Percentiles rank a stretch among this genome's conserved stretches.
Evolutionary conservation across 108 stramenopile genomes (phyloP).

Genomic region (Chaetoceros tenuissimus): DNA sequence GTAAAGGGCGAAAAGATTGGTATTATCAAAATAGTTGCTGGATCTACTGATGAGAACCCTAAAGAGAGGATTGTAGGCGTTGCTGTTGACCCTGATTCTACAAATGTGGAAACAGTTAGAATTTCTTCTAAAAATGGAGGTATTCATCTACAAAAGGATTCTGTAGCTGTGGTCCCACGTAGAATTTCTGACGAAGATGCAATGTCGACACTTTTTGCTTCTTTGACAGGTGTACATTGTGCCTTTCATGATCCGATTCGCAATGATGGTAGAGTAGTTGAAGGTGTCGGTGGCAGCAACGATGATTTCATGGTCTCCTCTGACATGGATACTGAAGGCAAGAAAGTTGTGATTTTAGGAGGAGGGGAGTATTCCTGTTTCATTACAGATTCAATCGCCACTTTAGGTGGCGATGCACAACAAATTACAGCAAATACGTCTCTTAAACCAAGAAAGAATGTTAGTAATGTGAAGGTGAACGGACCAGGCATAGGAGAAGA

Average conservation of each 20-base stretch:
- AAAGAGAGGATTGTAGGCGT: constrained; percentile 15
- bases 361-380: constrained; percentile 61
- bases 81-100: constrained; percentile 1
- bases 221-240: constrained; percentile 50
- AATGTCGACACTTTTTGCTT: constrained; percentile 41
- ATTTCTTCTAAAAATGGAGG: constrained; percentile 9
- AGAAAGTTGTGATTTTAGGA: constrained; percentile 60
- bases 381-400: constrained; percentile 53
- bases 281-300: constrained; percentile 47
- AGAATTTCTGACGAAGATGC: constrained; percentile 45
- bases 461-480: constrained; percentile 30
- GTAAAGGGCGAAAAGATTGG: not conserved
- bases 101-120: not conserved
- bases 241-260: constrained; percentile 21
- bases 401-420: constrained; percentile 51
- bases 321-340: constrained; percentile 1
- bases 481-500: constrained; percentile 37
- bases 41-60: not conserved
- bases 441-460: not conserved
- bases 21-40: not conserved
- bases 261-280: constrained; percentile 4
- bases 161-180: constrained; percentile 44
- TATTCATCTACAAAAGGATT: constrained; percentile 29
- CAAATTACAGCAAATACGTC: constrained; percentile 40
- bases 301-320: constrained; percentile 2